A percentile compares a stretch with the other conserved stretches of the same genome.
These are phyloP conservation scores for Nemania sp. DNA, from an alignment of 2,329 filamentous ascomycete genomes.

Conservation along the genomic window DNA sequence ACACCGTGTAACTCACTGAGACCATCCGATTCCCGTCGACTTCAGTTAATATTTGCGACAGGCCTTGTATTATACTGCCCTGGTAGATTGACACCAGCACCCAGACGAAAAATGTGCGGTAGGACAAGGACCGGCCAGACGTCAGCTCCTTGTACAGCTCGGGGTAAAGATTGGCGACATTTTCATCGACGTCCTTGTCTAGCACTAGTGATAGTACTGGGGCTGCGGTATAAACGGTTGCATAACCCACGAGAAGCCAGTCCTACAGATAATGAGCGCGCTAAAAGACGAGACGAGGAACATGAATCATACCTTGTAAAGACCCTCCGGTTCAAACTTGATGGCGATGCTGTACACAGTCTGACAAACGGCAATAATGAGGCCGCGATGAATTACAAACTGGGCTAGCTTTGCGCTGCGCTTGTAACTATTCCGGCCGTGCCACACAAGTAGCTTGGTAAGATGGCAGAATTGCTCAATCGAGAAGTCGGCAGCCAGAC, in stretches of 20 bases:
- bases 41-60: slow-evolving; percentile 84
- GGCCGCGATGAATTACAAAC: slow-evolving; percentile 95
- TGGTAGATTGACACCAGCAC: slow-evolving; percentile 94
- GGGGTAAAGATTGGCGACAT: slow-evolving; percentile 90
- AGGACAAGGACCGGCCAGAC: slow-evolving; percentile 80
- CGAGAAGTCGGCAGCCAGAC: slow-evolving; percentile 92
- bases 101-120: slow-evolving; percentile 96
- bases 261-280: slow-evolving; percentile 56
- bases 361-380: slow-evolving; percentile 95
- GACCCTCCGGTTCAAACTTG: slow-evolving; percentile 87
- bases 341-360: slow-evolving; percentile 96
- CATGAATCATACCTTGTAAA: slow-evolving; percentile 69
- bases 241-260: slow-evolving; percentile 96
- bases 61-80: slow-evolving; percentile 92
- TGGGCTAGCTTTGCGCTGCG: slow-evolving; percentile 92
- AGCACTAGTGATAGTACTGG: slow-evolving; percentile 93
- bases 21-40: slow-evolving; percentile 79
- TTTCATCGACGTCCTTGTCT: slow-evolving; percentile 93
- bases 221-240: slow-evolving; percentile 90
- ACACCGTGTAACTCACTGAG: slow-evolving; percentile 85
- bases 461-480: slow-evolving; percentile 95
- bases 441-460: slow-evolving; percentile 98
- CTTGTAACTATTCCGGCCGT: slow-evolving; percentile 97
- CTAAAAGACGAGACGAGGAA: background rate
- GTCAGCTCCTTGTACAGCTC: slow-evolving; percentile 99